These are phyloP conservation scores for Ogataea corticis DNA, from an alignment of 805 yeast genomes.

Conservation along the genomic window DNA sequence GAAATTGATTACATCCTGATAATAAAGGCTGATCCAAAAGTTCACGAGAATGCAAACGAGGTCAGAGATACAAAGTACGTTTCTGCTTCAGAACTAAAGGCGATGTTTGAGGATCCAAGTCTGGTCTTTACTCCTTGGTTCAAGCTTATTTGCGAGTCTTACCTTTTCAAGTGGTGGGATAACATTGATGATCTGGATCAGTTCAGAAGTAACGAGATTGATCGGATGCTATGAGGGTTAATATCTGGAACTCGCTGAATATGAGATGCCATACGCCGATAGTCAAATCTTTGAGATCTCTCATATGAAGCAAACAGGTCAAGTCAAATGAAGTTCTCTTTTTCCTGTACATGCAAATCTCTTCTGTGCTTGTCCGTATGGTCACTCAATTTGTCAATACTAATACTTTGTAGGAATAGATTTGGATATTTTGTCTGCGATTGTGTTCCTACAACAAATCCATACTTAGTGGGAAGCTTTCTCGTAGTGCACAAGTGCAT, in stretches of 20 bases:
- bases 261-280: background rate
- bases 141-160: constrained; percentile 88
- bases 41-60: constrained; percentile 71
- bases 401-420: constrained; percentile 15
- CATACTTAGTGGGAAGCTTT: too few relatives aligned
- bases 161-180: constrained; percentile 93
- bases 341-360: background rate
- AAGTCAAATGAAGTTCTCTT: background rate
- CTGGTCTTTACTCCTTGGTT: constrained; percentile 97
- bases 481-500: too few relatives aligned
- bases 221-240: constrained; percentile 44
- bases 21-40: constrained; percentile 52
- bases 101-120: constrained; percentile 66
- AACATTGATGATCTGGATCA: constrained; percentile 58
- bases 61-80: constrained; percentile 83
- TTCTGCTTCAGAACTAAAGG: constrained; percentile 59
- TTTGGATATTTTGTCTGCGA: background rate
- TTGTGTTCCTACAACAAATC: background rate
- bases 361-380: background rate
- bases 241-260: background rate
- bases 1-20: constrained; percentile 94
- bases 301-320: background rate
- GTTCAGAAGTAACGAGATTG: constrained; percentile 47
- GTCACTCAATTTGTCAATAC: constrained; percentile 2
- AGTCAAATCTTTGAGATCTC: background rate